Base-by-base conservation (phyloP, 768 basidiomycete genomes). In the Mycena olivaceomarginata region DNA sequence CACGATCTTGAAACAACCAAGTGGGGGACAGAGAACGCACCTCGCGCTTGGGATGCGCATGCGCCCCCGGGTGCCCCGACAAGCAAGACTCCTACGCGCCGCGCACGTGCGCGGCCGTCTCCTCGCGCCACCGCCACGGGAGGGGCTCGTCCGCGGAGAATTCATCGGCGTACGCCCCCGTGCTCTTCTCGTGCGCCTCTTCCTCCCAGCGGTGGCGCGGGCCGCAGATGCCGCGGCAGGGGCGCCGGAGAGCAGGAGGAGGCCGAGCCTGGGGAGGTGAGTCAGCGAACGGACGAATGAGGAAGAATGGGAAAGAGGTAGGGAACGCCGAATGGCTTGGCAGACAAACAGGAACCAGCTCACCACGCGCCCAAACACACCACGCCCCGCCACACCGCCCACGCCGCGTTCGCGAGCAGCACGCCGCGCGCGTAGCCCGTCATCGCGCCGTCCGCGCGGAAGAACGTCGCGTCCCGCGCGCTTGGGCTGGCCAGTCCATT, bases 151-250 rank as follows among this genome's bases (percentile, higher is more conserved):
- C 78, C 45, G 89, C 87, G 22, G 88, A 88, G 2, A 86, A 85
- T 43, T 90, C 86, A 66, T 92, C 92, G 74, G 86, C 89, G 80
- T 91, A 90, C 31, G 88, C 80, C 56, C 87, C 82, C 4, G 87
- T 87, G 22, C 16, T 13, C 87, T 94, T 94, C 82, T 94, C 93
- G 18, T 87, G 88, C 39, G 93, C 92, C 66, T 94, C 91, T 86
- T 97, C 96, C 82, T 97, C 96, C 96, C 95, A 96, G 77, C 94
- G 90, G 80, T 93, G 92, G 16, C 95, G 92, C 12, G 96, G 96
- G 59, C 96, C 96, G 83, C 95, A 96, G 18, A 97, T 83, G n/a
- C 96, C 95, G 65, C 92, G 96, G 63, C 94, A 94, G 73, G 92
- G 91, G 95, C 91, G 59, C 93, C 94, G 63, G 94, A 95, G 79